phyloP scores from a whole-genome alignment of 148 eudicot genomes.

The Persicaria maculosa region DNA sequence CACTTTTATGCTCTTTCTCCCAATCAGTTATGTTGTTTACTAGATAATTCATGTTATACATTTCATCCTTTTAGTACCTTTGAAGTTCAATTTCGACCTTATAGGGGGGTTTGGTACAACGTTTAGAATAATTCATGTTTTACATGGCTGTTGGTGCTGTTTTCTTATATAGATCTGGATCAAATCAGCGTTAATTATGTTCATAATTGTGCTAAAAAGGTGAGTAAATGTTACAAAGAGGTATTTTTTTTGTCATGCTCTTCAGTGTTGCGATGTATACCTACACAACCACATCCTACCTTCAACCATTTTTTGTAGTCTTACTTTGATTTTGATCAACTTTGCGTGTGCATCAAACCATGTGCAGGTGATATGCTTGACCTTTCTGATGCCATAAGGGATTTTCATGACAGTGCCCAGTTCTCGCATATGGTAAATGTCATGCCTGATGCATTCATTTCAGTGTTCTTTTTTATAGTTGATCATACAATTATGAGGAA shows the following conservation, averaged over 20 bases:
- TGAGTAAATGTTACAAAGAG: slow-evolving; percentile 12
- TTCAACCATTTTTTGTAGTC: neutral
- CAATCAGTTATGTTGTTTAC: too few relatives aligned
- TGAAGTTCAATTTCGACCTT: too few relatives aligned
- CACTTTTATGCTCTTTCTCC: too few relatives aligned
- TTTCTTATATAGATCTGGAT: slow-evolving; percentile 93
- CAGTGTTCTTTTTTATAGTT: neutral
- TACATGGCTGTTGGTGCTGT: slow-evolving; percentile 94
- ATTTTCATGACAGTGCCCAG: slow-evolving; percentile 71
- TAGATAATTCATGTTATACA: too few relatives aligned
- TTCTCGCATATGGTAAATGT: slow-evolving; percentile 74
- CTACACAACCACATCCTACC: neutral
- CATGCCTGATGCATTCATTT: neutral
- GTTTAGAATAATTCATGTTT: too few relatives aligned
- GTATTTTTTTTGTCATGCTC: neutral
- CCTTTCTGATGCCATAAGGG: slow-evolving; percentile 94
- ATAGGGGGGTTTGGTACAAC: too few relatives aligned
- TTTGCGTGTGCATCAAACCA: neutral
- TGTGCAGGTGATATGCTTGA: slow-evolving; percentile 87
- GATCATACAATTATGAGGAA: neutral
- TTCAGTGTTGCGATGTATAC: neutral
- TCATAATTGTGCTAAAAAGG: slow-evolving; percentile 78
- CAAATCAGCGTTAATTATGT: slow-evolving; percentile 97
- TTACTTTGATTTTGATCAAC: neutral
- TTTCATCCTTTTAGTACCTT: too few relatives aligned